Evolutionary conservation across 257 asterid genomes (phyloP), one percentile per base, ranked within the genome.

Genomic region (Solanum lignicaule): DNA sequence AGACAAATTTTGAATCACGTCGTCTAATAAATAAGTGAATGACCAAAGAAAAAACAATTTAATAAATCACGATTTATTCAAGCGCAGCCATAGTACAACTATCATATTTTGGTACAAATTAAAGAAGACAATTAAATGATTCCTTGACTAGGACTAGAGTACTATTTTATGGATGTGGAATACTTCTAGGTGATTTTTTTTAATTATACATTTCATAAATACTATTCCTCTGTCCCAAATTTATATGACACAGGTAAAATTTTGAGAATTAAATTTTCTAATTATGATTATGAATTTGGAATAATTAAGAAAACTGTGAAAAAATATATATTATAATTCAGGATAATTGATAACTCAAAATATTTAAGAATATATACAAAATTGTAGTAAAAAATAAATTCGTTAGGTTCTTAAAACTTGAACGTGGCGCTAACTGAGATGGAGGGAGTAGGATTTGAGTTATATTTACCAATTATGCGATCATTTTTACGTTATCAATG

Each of bases 191-290:
- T 7, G 21, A 4, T 76, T 76, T 5, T 39, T 74, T 76, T 13
- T 5, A 18, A 76, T 39, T 39, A 23, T 76, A 39, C 20, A 76
- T 39, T 9, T 74, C 39, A 35, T 35, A 33, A 68, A 29, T 68
- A 29, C 16, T 29, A 27, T 68, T 68, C 16, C 9, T 27, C 1
- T 6, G 10, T 25, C 35, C 18, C 18, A 13, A 68, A 52, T 52
- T 68, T 29, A 13, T 29, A 16, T 29, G 2, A 25, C 0, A 66
- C 0, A 0, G 9, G 1, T 11, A 25, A 14, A 66, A 27, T 66
- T 66, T 66, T 13, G 73, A 25, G 35, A 68, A 32, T 3, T 14
- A 68, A 13, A 27, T 14, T 68, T 68, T 27, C 18, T 27, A 27
- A 68, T 68, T 68, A 13, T 68, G 18, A 66, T 10, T 55, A 55